Base-by-base conservation (phyloP, 805 yeast genomes). In the Lipomyces orientalis region DNA sequence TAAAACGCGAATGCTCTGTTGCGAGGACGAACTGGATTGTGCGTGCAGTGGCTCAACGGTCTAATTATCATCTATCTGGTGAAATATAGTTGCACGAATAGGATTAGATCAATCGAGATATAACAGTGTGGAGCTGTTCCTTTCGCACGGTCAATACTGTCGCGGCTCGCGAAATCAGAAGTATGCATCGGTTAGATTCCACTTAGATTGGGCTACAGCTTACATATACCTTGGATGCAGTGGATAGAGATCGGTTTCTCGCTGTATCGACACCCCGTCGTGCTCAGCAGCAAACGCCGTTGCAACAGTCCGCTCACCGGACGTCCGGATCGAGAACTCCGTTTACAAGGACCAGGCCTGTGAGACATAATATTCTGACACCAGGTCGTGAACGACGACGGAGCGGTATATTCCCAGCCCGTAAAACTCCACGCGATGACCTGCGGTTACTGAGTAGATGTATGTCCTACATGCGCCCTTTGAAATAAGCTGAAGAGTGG, bases 341-440 rank as follows among this genome's bases (percentile, higher is more conserved):
- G n/a, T 58, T 31, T 58, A 16, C 25, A 16, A 10, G 31, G 22
- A 31, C 16, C 59, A 25, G 59, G 39, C 14, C 29, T 19, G 52
- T 58, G 14, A 51, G 65, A 7, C 61, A 68, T 43, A 60, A 60
- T 58, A 67, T 59, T 39, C 61, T 68, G 33, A 66, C 71, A 33
- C 70, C 71, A 2, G 70, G 71, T 9, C 65, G 71, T 1, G 65
- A 60, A 16, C n/a, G 61, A 16, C 62, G 31, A 1, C 33, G 60
- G 22, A 54, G 64, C 39, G 60, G 60, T 7, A 55, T 22, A 5
- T 49, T 49, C 16, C 37, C 14, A n/a, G 49, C 49, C 16, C 37
- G 66, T 29, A n/a, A 39, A 46, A 69, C 71, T n/a, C 72, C 72
- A 19, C 19, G 72, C 8, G 68, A 68, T 57, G 72, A 69, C 19